Base-by-base conservation (phyloP, 176 grass and related monocot genomes). In the Microstegium vimineum region DNA sequence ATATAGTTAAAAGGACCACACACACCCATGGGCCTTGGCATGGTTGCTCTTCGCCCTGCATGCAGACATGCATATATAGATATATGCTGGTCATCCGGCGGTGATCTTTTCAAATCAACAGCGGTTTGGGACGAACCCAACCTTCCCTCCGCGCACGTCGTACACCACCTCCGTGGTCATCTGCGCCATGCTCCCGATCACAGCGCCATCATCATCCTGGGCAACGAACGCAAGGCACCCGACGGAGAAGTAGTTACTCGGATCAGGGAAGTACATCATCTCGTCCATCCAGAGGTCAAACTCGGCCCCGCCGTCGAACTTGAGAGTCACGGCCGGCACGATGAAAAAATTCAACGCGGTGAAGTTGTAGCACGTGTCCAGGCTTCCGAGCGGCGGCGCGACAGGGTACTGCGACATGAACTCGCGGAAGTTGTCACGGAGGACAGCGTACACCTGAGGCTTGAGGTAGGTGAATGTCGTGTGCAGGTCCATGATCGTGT, bases 361-460 rank as follows among this genome's bases (percentile, higher is more conserved):
- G 79, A 87, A 76, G 78, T 87, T 38, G 85, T 87, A 87, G 78
- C 85, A 87, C 16, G 63, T 82, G 10, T 87, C 85, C 36, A 87
- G 85, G 10, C 2, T 3, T 8, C 51, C 78, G 0, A 18, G 17
- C 42, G 71, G 71, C 42, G 71, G 60, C 60, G 43, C 81, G 3
- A 3, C 0, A 3, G 15, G 42, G 81, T 83, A 75, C 8, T 3
- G 0, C 3, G 42, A 3, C 81, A 83, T 83, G n/a, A 0, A 5
- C 41, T 2, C 0, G 1, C 42, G 31, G 81, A 83, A 83, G 9
- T 1, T 2, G 59, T 74, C 57, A 59, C 82, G 82, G 62, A 84
- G 82, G 5, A 1, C 34, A 2, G n/a, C 5, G 82, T 84, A 76
- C 3, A 23, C 17, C 14, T 31, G 10, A 1, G 72, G 71, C 33